Base-by-base conservation (phyloP, 352 stramenopile genomes). In the Pythium oligandrum region DNA sequence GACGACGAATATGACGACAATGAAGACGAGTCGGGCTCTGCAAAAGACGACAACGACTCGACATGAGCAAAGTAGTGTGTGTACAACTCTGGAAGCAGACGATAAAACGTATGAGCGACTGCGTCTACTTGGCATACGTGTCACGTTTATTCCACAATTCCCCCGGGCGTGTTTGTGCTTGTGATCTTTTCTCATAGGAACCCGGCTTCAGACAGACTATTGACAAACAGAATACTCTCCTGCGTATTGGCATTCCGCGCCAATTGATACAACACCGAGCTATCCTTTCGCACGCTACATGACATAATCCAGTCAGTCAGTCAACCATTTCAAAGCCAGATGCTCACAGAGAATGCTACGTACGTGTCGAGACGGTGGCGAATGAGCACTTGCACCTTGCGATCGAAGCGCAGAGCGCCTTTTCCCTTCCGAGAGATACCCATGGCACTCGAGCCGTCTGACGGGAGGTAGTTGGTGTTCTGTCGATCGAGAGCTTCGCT, bases 171-270 rank as follows among this genome's bases (percentile, higher is more conserved):
- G 17, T 26, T 26, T 0, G 17, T 26, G 17, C 17, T 26, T 26
- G 17, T 0, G 17, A 26, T 26, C 17, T 26, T 26, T 26, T 26
- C 17, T 26, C 65, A 95, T 39, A 95, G 66, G 45, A 95, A 95
- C 30, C 85, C 85, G 35, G 85, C 85, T 59, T 95, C 85, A 34
- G 85, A 92, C 61, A 95, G 58, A 64, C 81, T 93, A 56, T 95
- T 95, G 42, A 95, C 85, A 64, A 93, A 93, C 66, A 92, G 60
- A 62, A 93, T 90, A 45, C 83, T 92, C 61, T 95, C 85, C 55
- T 95, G 81, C 26, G 78, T 91, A 56, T 95, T 95, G 47, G 85
- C 85, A 38, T 93, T 90, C 44, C 83, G 84, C 26, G 85, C 83
- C 31, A 92, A 61, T 53, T 90, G 83, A 66, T 91, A 92, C 34